phyloP scores from a whole-genome alignment of 331 rosid genomes.

The Spiraea crenata region DNA sequence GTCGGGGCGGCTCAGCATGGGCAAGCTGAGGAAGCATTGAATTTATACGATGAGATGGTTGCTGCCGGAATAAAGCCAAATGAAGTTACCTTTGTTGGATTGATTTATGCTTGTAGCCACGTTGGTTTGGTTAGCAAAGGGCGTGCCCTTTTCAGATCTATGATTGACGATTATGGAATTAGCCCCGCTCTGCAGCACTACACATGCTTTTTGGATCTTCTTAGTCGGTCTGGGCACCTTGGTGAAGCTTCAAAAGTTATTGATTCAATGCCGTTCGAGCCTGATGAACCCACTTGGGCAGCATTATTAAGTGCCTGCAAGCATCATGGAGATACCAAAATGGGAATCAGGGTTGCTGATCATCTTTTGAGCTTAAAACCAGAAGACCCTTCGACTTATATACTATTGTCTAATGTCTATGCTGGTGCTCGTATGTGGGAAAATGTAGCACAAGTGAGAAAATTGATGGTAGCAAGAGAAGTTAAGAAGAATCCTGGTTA shows the following conservation, averaged over 20 bases:
- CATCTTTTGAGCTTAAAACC: slow-evolving; percentile 47
- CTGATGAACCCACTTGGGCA: slow-evolving; percentile 88
- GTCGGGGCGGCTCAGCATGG: slow-evolving; percentile 83
- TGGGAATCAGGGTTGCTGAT: slow-evolving; percentile 70
- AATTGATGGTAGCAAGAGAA: slow-evolving; percentile 56
- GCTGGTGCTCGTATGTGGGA: slow-evolving; percentile 71
- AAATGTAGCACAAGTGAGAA: slow-evolving; percentile 62
- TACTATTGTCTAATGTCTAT: slow-evolving; percentile 61
- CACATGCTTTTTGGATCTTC: slow-evolving; percentile 79
- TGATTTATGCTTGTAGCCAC: slow-evolving; percentile 79
- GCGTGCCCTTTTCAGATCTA: slow-evolving; percentile 54
- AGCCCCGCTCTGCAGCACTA: slow-evolving; percentile 77
- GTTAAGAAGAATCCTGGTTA: slow-evolving; percentile 77
- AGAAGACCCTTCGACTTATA: slow-evolving; percentile 62
- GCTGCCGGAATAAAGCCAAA: slow-evolving; percentile 59
- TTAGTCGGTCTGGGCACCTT: slow-evolving; percentile 78
- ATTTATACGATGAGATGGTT: slow-evolving; percentile 66
- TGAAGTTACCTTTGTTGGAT: slow-evolving; percentile 76
- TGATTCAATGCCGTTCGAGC: slow-evolving; percentile 53
- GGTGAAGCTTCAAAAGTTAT: slow-evolving; percentile 66
- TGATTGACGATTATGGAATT: slow-evolving; percentile 55
- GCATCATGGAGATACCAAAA: slow-evolving; percentile 51
- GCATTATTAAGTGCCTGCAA: slow-evolving; percentile 74
- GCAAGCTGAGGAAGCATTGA: slow-evolving; percentile 62
- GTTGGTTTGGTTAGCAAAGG: slow-evolving; percentile 68